phyloP scores from a whole-genome alignment of 805 yeast genomes.

The Wickerhamiella vanderwaltii region DNA sequence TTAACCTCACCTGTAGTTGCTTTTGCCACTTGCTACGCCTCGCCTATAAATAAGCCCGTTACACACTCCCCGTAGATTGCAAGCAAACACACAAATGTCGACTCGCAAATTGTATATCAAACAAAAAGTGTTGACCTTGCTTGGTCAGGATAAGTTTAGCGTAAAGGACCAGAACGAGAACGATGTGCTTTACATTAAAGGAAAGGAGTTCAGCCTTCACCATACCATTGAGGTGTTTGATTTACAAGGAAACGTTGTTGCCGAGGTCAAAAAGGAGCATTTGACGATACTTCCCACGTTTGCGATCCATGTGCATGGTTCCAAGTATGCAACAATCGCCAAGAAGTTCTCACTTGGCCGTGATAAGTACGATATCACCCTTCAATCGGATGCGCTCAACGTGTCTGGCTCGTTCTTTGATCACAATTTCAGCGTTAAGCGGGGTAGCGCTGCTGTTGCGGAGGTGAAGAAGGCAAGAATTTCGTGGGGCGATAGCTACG shows the following conservation, averaged over 20 bases:
- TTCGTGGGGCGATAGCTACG: conserved; percentile 11
- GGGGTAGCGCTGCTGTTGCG: conserved; percentile 1
- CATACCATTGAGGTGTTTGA: conserved; percentile 2
- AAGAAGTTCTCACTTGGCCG: conserved; percentile 8
- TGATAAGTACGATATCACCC: conserved; percentile 7
- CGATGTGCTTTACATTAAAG: conserved; percentile 8
- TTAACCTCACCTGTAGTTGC: no score
- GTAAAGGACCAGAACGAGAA: conserved; percentile 7
- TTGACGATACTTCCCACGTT: conserved; percentile 3
- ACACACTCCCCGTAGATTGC: not conserved
- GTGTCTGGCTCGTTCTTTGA: conserved; percentile 10
- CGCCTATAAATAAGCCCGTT: not conserved
- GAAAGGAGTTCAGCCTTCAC: conserved; percentile 9
- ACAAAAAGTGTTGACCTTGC: conserved; percentile 7
- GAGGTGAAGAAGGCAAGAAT: conserved; percentile 4
- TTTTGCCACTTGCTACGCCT: conserved; percentile 7
- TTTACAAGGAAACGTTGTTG: conserved; percentile 1
- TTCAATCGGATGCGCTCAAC: conserved; percentile 1
- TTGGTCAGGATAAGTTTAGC: conserved; percentile 7
- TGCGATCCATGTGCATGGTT: conserved; percentile 3
- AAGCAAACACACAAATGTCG: not conserved
- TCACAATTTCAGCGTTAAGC: conserved; percentile 10
- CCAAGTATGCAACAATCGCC: conserved; percentile 8
- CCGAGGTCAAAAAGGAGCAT: conserved; percentile 6
- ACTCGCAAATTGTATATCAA: conserved; percentile 10